Evolutionary conservation across 225 moss, liverwort and hornwort genomes (phyloP).

Genomic region (Asterella californica): DNA sequence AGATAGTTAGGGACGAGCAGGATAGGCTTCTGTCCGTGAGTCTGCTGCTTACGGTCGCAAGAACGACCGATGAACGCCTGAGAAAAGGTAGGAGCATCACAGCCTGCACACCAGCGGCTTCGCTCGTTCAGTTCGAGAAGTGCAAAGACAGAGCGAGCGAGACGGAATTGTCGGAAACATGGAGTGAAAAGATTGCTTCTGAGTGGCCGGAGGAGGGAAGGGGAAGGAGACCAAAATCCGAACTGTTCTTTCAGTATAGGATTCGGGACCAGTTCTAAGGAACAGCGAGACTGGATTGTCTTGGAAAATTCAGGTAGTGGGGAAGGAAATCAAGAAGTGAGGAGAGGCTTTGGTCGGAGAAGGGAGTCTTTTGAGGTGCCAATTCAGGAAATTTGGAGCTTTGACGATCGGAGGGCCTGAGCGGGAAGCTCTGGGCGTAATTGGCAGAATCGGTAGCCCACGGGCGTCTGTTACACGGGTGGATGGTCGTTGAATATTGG

Average conservation of each 20-base stretch:
- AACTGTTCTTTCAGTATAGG: not conserved
- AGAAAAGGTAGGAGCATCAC: not conserved
- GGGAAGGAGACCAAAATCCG: not conserved
- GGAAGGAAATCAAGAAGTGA: conserved; percentile 26
- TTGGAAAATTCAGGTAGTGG: not conserved
- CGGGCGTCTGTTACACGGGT: not conserved
- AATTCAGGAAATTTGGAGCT: conserved; percentile 27
- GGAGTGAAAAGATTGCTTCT: not conserved
- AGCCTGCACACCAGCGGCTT: not conserved
- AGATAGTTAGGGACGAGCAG: not conserved
- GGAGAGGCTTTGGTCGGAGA: not conserved
- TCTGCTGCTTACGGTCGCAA: not conserved
- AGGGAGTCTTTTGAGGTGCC: not conserved
- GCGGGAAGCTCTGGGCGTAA: conserved; percentile 12
- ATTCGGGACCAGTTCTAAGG: not conserved
- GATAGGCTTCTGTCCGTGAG: not conserved
- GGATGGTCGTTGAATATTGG: conserved; percentile 3
- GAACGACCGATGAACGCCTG: not conserved
- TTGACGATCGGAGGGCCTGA: conserved; percentile 4
- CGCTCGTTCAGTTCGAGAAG: not conserved
- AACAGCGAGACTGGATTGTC: not conserved
- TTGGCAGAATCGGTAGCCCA: conserved; percentile 10
- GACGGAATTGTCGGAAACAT: not conserved
- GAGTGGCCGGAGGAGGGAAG: not conserved
- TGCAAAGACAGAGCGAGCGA: not conserved